Conservation (phyloP, 345 rosid species). For the Eucalyptus grandis region DNA sequence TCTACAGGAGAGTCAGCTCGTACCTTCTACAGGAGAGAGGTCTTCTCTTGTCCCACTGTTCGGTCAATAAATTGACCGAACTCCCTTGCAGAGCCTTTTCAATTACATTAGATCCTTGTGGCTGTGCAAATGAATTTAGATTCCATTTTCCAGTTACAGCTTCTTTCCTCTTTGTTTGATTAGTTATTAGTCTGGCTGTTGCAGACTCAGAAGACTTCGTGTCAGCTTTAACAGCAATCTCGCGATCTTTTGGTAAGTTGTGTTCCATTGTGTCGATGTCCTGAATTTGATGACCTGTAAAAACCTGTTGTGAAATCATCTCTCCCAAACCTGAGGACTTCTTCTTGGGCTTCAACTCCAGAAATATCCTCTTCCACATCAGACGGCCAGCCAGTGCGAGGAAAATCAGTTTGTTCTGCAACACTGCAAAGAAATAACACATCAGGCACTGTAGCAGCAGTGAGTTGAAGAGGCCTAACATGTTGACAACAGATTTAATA, state of each 20-base stretch:
- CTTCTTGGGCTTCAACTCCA: constrained; percentile 7
- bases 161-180: constrained; percentile 2
- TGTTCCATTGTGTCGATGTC: not conserved
- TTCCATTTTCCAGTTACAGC: not conserved
- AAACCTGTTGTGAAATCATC: constrained; percentile 4
- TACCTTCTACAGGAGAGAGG: no score
- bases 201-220: constrained; percentile 15
- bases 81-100: not conserved
- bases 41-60: no score
- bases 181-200: not conserved
- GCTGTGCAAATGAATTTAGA: not conserved
- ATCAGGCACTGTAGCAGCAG: not conserved
- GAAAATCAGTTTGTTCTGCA: constrained; percentile 18
- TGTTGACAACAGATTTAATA: not conserved
- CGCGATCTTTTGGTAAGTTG: not conserved
- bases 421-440: constrained; percentile 16
- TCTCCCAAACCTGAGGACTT: constrained; percentile 14
- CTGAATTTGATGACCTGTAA: not conserved
- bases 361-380: constrained; percentile 43
- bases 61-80: no score
- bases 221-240: constrained; percentile 9
- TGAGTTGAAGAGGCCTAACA: not conserved
- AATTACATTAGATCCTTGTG: constrained; percentile 5
- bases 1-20: no score
- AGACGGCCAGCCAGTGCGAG: constrained; percentile 16